Percentiles rank a stretch among this genome's conserved stretches.
Conservation (phyloP, 306 rosid genomes). For the Glycine tomentella region DNA sequence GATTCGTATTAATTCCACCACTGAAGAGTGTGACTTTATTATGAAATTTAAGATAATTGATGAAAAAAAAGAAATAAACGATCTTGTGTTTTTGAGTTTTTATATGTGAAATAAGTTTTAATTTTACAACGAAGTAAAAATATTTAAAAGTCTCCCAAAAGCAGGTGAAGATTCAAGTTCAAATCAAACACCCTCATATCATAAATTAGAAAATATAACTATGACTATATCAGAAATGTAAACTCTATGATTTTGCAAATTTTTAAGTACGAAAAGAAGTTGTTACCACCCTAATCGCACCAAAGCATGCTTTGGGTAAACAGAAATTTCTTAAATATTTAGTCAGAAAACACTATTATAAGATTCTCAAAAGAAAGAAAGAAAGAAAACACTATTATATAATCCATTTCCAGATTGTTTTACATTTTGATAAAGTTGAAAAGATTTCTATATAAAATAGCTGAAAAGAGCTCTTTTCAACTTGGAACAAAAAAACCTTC, state of each 20-base stretch:
- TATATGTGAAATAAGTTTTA: neutral
- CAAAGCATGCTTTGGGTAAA: neutral
- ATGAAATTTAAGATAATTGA: neutral
- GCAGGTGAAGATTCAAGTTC: neutral
- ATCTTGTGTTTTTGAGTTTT: neutral
- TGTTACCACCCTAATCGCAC: neutral
- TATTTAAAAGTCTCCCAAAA: neutral
- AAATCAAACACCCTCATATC: neutral
- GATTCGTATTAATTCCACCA: neutral
- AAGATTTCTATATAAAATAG: too few relatives aligned
- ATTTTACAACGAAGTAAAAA: neutral
- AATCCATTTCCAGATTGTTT: neutral
- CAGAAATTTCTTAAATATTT: neutral
- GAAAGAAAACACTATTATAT: neutral
- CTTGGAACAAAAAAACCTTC: neutral
- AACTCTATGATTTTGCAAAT: neutral
- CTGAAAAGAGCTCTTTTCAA: neutral
- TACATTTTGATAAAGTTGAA: neutral
- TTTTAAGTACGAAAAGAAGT: neutral
- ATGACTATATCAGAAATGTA: neutral
- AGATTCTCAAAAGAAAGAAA: too few relatives aligned
- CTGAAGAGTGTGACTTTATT: neutral
- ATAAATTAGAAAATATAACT: neutral
- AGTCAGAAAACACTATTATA: too few relatives aligned
- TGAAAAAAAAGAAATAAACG: neutral